phyloP scores from a whole-genome alignment of 169 alveolate genomes.

The Eimeria brunetti region DNA sequence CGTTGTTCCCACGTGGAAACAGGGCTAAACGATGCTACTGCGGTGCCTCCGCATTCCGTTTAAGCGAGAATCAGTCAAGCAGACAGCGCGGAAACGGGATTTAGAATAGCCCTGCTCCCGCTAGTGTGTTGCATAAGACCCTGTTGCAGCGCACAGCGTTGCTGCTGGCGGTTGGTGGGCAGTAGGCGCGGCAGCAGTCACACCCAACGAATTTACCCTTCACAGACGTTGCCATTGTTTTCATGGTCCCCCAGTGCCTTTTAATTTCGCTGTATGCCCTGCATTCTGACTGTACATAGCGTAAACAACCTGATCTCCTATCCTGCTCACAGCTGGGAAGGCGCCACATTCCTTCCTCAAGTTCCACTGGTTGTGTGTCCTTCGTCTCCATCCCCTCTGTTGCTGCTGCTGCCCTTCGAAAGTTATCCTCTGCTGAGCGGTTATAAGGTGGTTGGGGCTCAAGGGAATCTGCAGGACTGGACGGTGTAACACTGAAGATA shows the following conservation, averaged over 20 bases:
- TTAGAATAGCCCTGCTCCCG: conserved; percentile 50
- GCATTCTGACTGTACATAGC: neutral
- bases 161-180: conserved; percentile 76
- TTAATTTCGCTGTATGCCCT: neutral
- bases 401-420: neutral
- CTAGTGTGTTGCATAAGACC: conserved; percentile 62
- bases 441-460: neutral
- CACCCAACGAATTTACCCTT: conserved; percentile 2
- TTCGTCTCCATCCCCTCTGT: neutral
- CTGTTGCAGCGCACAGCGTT: conserved; percentile 70
- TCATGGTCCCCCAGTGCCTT: neutral
- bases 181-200: conserved; percentile 44
- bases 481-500: neutral
- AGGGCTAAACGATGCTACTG: conserved; percentile 62
- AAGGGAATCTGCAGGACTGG: neutral
- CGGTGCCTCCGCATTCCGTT: conserved; percentile 67
- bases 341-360: conserved; percentile 16
- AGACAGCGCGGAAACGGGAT: conserved; percentile 67
- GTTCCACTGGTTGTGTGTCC: conserved; percentile 23
- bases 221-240: neutral
- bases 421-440: neutral
- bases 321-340: neutral
- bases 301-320: conserved; percentile 4
- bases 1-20: conserved; percentile 52
- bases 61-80: conserved; percentile 59